Conservation (phyloP, 2,329 filamentous ascomycete species). For the Fusarium veterinarium region DNA sequence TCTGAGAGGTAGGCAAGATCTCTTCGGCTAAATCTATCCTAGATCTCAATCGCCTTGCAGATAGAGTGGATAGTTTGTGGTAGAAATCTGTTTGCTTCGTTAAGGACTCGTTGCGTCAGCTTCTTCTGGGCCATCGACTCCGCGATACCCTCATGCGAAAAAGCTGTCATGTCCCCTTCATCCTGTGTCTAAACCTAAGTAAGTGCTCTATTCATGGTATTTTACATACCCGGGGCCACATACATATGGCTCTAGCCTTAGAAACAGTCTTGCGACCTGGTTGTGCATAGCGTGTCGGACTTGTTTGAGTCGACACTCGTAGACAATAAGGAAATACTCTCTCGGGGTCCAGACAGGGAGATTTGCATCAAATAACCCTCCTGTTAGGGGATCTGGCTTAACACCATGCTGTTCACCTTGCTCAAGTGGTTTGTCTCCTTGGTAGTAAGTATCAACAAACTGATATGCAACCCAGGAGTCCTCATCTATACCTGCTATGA, state of each 20-base stretch:
- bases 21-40: neutral
- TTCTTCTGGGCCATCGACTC: neutral
- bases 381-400: neutral
- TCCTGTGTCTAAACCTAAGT: neutral
- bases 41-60: neutral
- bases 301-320: constrained; percentile 2
- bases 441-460: neutral
- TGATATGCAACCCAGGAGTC: constrained; percentile 1
- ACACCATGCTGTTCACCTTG: neutral
- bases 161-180: accelerated
- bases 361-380: neutral
- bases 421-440: neutral
- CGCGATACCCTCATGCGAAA: too few species aligned
- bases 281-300: neutral
- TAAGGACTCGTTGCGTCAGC: neutral
- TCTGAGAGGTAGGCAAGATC: neutral
- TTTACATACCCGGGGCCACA: accelerated
- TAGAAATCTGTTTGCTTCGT: neutral
- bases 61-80: neutral
- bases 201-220: accelerated
- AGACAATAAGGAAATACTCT: constrained; percentile 1
- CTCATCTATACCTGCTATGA: neutral
- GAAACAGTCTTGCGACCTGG: neutral
- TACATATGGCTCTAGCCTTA: neutral
- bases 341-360: neutral